Evolutionary conservation across 768 basidiomycete species (phyloP).

Genomic region (Russula lepida): DNA sequence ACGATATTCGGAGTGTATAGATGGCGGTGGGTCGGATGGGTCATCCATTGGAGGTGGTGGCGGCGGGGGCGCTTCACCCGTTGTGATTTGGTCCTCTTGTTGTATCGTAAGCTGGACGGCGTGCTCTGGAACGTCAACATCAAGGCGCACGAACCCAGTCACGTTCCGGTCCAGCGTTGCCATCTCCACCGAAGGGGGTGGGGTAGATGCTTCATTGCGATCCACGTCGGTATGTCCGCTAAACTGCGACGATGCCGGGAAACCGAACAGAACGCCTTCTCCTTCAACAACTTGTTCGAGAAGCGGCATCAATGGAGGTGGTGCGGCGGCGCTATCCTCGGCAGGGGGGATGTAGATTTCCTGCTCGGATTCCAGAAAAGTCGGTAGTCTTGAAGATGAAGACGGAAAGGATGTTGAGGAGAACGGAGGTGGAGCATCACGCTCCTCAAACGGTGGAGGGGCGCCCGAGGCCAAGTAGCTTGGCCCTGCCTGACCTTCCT

Average conservation of each 20-base stretch:
- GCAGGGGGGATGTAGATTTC: slow-evolving; percentile 58
- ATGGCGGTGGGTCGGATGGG: slow-evolving; percentile 81
- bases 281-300: slow-evolving; percentile 43
- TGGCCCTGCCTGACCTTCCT: slow-evolving; percentile 64
- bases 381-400: slow-evolving; percentile 47
- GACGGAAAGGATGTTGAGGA: slow-evolving; percentile 28
- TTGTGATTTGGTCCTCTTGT: slow-evolving; percentile 30
- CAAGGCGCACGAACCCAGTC: slow-evolving; percentile 52
- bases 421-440: slow-evolving; percentile 72
- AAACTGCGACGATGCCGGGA: slow-evolving; percentile 61
- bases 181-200: slow-evolving; percentile 72
- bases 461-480: slow-evolving; percentile 56
- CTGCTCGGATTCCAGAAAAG: slow-evolving; percentile 73
- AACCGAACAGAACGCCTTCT: slow-evolving; percentile 75
- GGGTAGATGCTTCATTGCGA: slow-evolving; percentile 50
- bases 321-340: slow-evolving; percentile 31
- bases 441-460: slow-evolving; percentile 81
- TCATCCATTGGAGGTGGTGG: slow-evolving; percentile 81
- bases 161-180: slow-evolving; percentile 63
- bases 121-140: slow-evolving; percentile 42
- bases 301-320: slow-evolving; percentile 27
- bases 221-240: slow-evolving; percentile 65
- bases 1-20: slow-evolving; percentile 74
- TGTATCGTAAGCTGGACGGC: slow-evolving; percentile 54
- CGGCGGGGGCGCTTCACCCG: slow-evolving; percentile 48